These are phyloP conservation scores for Pseudogymnoascus sp. DNA, from an alignment of 2,329 filamentous ascomycete species.

Conservation along the genomic window DNA sequence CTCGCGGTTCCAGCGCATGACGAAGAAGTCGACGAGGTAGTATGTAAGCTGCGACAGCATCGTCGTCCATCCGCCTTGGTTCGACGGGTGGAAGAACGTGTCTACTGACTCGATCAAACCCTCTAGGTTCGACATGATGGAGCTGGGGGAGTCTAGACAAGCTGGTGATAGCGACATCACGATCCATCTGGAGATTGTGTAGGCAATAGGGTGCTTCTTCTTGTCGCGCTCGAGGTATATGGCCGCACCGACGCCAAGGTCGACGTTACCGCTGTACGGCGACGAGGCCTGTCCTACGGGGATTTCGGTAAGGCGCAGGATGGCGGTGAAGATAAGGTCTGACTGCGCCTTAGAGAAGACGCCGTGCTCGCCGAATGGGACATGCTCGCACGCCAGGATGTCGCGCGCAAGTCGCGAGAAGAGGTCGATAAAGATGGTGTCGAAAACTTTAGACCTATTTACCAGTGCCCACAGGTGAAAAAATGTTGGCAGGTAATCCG, in stretches of 20 bases:
- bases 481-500: conserved; percentile 83
- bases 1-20: conserved; percentile 95
- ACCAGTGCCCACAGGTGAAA: conserved; percentile 96
- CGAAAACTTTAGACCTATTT: conserved; percentile 78
- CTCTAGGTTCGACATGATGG: conserved; percentile 76
- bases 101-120: conserved; percentile 90
- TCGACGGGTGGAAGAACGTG: conserved; percentile 98
- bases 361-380: conserved; percentile 77
- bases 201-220: conserved; percentile 84
- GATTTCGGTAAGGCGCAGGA: conserved; percentile 84
- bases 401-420: conserved; percentile 83
- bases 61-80: conserved; percentile 85
- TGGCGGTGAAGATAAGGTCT: conserved; percentile 83
- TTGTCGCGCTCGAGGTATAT: conserved; percentile 85
- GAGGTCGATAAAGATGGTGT: conserved; percentile 81
- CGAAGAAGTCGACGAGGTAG: conserved; percentile 90
- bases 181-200: conserved; percentile 88
- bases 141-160: conserved; percentile 68
- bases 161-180: conserved; percentile 85
- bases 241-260: conserved; percentile 74
- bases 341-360: conserved; percentile 91
- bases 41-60: conserved; percentile 84
- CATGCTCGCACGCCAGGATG: conserved; percentile 63
- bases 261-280: conserved; percentile 72
- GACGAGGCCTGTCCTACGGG: conserved; percentile 94